Evolutionary conservation across 2,329 filamentous ascomycete species (phyloP), one percentile per base, ranked within the genome.

Genomic region (Aspergillus fischeri): DNA sequence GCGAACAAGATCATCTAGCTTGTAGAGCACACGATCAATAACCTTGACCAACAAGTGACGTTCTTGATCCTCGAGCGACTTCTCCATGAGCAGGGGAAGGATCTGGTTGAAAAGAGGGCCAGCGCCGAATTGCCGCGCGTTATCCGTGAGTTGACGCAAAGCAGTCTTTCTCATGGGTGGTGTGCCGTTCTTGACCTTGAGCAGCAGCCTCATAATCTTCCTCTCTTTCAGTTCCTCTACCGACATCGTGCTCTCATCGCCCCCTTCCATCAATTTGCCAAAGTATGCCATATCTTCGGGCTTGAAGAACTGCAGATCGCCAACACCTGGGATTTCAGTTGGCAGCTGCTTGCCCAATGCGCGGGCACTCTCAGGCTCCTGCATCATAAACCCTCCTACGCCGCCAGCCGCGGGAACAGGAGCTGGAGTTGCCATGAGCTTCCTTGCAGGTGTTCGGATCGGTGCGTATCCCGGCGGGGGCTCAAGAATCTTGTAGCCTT

Each of bases 141-240:
- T 99, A 74, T 99, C 94, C 20, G 94, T 99, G 60, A 99, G 86
- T 75, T 99, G 94, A 76, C 94, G 89, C 67, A 99, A 83, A 25
- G 94, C 94, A 38, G 94, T 99, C 82, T 99, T 99, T 77, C 94
- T 84, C 94, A 97, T 97, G 0, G 94, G 93, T 27, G 94, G 94
- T 44, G 94, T 97, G 69, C 94, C 94, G 73, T 99, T 99, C 84
- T 99, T 99, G 81, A 99, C 93, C 78, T 99, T 99, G 56, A 99
- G 83, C 49, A 99, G 81, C 55, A 99, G 79, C 64, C 94, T 84
- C 94, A 99, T 97, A 70, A 99, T 99, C 78, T 99, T 99, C 60
- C 94, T 85, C 77, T 99, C 93, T 76, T 99, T 97, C 53, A 99
- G 78, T 69, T 99, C 93, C 51, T 99, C 94, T 9, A 99, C 92